Evolutionary conservation across 2,329 filamentous ascomycete genomes (phyloP).

Genomic region (Trichoderma sp.): DNA sequence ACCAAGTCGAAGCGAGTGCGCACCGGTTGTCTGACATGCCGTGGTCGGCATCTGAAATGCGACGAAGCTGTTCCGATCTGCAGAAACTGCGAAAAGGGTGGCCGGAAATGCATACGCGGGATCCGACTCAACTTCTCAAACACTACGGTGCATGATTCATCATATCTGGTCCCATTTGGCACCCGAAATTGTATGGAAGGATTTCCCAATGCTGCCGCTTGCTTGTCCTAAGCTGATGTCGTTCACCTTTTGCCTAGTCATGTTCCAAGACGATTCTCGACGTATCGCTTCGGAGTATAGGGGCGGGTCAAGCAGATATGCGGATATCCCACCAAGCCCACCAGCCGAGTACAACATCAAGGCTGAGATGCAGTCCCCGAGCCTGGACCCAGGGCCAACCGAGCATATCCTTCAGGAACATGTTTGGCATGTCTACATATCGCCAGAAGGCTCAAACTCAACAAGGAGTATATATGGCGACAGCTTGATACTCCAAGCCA

Average conservation of each 20-base stretch:
- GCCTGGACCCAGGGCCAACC: not conserved
- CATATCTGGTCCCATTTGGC: constrained; percentile 45
- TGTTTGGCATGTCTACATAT: constrained; percentile 13
- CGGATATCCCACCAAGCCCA: constrained; percentile 37
- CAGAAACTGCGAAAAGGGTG: constrained; percentile 87
- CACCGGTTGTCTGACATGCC: constrained; percentile 87
- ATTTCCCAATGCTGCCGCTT: too few relatives aligned
- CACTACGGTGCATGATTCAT: constrained; percentile 70
- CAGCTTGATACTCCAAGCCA: constrained; percentile 19
- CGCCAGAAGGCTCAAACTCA: constrained; percentile 15
- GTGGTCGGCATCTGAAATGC: constrained; percentile 88
- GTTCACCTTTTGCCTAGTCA: constrained; percentile 50
- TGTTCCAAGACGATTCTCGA: constrained; percentile 86
- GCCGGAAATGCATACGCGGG: constrained; percentile 80
- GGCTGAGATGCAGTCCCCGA: not conserved
- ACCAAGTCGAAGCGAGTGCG: constrained; percentile 71
- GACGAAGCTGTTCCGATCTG: constrained; percentile 69
- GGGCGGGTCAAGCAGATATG: constrained; percentile 75
- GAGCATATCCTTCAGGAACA: constrained; percentile 13
- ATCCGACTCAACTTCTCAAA: constrained; percentile 91
- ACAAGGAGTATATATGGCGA: constrained; percentile 16
- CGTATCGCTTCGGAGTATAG: constrained; percentile 88
- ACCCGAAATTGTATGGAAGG: constrained; percentile 35
- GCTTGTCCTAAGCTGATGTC: not conserved
- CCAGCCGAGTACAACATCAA: too few relatives aligned